These are phyloP conservation scores for Skeletonema potamos DNA, from an alignment of 108 stramenopile genomes.

Conservation along the genomic window DNA sequence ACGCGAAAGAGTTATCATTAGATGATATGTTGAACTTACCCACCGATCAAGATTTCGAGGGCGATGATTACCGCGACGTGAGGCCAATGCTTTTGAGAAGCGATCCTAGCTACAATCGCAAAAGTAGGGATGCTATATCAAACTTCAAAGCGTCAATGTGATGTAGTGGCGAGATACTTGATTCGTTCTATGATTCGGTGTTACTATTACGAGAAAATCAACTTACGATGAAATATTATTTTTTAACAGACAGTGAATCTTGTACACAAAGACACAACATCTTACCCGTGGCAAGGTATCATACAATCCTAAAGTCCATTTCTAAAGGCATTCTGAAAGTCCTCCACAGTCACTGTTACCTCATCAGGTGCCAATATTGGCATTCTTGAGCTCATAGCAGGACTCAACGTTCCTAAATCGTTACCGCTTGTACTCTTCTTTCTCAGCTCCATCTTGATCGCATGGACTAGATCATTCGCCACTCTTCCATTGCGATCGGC, in stretches of 20 bases:
- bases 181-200: background rate
- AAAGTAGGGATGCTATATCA: background rate
- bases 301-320: constrained; percentile 68
- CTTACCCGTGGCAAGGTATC: background rate
- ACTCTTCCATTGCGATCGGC: constrained; percentile 82
- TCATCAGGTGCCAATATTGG: constrained; percentile 78
- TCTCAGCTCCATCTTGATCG: constrained; percentile 65
- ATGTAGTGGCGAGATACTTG: background rate
- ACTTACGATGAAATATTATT: background rate
- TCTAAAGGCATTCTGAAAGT: constrained; percentile 87
- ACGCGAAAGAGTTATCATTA: background rate
- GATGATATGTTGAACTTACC: background rate
- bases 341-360: constrained; percentile 84
- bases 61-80: background rate
- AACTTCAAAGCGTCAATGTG: background rate
- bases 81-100: background rate
- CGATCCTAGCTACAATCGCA: background rate
- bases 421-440: constrained; percentile 65
- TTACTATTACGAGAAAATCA: background rate
- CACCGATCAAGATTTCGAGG: background rate
- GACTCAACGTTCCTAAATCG: constrained; percentile 72
- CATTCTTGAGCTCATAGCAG: constrained; percentile 65
- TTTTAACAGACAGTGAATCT: background rate
- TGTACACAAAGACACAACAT: background rate
- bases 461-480: constrained; percentile 71